Evolutionary conservation across 192 early-diverging fungal genomes (phyloP).

Genomic region (Umbelopsis sp.): DNA sequence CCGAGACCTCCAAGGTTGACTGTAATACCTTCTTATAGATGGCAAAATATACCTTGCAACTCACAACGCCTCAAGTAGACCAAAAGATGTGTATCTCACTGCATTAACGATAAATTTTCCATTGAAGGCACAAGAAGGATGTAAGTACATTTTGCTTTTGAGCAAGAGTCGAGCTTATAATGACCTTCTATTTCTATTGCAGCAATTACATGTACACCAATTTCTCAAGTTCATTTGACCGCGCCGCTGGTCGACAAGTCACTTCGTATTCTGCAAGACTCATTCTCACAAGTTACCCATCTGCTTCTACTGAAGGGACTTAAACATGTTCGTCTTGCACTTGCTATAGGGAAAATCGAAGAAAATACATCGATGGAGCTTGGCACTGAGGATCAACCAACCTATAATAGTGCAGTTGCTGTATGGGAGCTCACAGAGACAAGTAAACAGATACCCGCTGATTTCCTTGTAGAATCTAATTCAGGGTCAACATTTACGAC

Average conservation of each 20-base stretch:
- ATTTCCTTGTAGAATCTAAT: slow-evolving; percentile 14
- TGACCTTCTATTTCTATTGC: background rate
- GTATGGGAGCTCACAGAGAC: slow-evolving; percentile 24
- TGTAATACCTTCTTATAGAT: background rate
- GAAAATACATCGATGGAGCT: background rate
- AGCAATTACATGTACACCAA: slow-evolving; percentile 19
- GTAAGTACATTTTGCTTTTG: background rate
- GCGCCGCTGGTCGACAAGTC: slow-evolving; percentile 17
- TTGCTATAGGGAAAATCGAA: slow-evolving; percentile 1
- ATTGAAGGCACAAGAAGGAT: slow-evolving; percentile 25
- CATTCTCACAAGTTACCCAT: slow-evolving; percentile 7
- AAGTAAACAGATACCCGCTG: slow-evolving; percentile 16
- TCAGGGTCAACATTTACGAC: slow-evolving; percentile 1
- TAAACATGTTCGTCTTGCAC: background rate
- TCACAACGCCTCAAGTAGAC: slow-evolving; percentile 28
- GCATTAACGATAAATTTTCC: slow-evolving; percentile 33
- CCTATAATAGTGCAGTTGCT: slow-evolving; percentile 22
- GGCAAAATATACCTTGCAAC: slow-evolving; percentile 33
- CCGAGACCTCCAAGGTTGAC: background rate
- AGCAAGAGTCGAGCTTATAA: background rate
- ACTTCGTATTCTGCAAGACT: slow-evolving; percentile 5
- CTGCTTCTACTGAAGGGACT: slow-evolving; percentile 1
- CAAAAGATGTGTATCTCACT: slow-evolving; percentile 32
- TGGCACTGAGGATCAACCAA: slow-evolving; percentile 2
- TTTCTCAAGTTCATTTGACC: slow-evolving; percentile 17